Evolutionary conservation across 805 yeast genomes (phyloP).

Genomic region (Saturnispora hagleri): DNA sequence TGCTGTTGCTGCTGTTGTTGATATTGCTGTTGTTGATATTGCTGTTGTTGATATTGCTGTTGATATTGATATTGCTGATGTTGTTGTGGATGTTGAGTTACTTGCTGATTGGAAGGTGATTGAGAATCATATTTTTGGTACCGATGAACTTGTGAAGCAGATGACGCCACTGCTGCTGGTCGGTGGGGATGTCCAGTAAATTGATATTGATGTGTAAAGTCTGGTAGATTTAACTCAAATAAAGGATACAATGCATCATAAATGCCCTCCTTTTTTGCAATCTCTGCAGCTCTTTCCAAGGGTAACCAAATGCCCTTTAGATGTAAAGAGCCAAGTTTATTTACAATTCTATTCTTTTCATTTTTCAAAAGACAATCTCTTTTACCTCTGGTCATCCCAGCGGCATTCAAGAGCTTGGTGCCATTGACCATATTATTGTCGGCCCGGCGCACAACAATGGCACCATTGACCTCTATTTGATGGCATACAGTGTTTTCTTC

Average conservation of each 20-base stretch:
- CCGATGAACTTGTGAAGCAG: neutral
- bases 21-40: neutral
- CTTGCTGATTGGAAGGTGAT: neutral
- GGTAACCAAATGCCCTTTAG: constrained; percentile 72
- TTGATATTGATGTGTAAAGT: neutral
- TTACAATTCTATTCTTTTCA: constrained; percentile 60
- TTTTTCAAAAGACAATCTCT: constrained; percentile 61
- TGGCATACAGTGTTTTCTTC: constrained; percentile 64
- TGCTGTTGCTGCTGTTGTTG: neutral
- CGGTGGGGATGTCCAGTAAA: neutral
- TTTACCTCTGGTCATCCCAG: constrained; percentile 65
- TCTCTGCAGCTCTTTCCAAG: constrained; percentile 57
- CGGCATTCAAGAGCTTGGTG: constrained; percentile 58
- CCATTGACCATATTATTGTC: constrained; percentile 70
- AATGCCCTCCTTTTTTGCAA: constrained; percentile 61
- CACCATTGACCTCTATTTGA: constrained; percentile 63
- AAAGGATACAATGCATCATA: constrained; percentile 49
- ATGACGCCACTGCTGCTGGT: too few relatives aligned
- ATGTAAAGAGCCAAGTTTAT: constrained; percentile 72
- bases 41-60: neutral
- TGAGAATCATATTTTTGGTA: neutral
- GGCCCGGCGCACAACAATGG: constrained; percentile 57
- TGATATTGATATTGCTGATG: neutral
- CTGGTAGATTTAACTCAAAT: constrained; percentile 31
- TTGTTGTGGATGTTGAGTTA: neutral